These are phyloP conservation scores for Allantophomopsis lycopodina DNA, from an alignment of 2,329 filamentous ascomycete species.

Conservation along the genomic window DNA sequence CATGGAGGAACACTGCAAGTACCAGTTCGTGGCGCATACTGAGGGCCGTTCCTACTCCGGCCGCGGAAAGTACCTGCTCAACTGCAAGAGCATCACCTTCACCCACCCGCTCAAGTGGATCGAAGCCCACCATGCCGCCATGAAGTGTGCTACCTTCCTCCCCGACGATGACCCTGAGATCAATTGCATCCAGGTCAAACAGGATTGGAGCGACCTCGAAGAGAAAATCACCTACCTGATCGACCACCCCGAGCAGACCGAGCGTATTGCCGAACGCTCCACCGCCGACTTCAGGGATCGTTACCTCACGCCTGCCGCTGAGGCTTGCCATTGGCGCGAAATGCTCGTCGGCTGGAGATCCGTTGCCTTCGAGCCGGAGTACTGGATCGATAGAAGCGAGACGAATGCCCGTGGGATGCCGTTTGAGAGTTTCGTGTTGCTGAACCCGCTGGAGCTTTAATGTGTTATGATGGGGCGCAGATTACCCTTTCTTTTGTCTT, in stretches of 20 bases:
- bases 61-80: background rate
- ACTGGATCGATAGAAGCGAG: background rate
- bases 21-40: background rate
- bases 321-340: no score
- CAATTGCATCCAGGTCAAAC: no score
- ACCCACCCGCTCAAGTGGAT: background rate
- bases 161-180: no score
- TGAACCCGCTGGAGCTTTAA: background rate
- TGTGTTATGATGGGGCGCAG: no score
- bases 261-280: no score
- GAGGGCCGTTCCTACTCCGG: background rate
- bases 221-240: no score
- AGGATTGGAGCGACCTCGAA: no score
- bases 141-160: background rate
- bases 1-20: no score
- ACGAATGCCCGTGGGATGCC: background rate
- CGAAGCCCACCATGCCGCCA: background rate
- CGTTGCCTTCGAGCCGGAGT: background rate
- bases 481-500: no score
- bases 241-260: no score
- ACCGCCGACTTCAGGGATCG: no score
- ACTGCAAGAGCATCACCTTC: background rate
- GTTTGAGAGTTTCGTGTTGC: background rate
- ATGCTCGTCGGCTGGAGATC: background rate
- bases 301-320: no score